A percentile compares a stretch with the other conserved stretches of the same genome.
phyloP scores from a whole-genome alignment of 768 basidiomycete species.

The Leccinum arenicola region DNA sequence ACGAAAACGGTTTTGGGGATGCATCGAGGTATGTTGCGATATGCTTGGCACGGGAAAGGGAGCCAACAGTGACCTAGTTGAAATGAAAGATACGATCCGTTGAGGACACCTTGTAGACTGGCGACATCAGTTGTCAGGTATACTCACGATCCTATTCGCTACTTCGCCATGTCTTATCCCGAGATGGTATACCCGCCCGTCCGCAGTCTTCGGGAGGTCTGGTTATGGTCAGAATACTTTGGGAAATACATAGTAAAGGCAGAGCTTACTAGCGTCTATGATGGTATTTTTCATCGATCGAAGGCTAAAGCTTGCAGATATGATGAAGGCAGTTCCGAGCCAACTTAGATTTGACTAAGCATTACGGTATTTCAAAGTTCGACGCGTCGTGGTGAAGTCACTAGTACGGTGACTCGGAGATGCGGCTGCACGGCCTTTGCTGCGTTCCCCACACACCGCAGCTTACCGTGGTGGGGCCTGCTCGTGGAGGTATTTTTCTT shows the following conservation, averaged over 20 bases:
- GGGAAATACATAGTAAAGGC: not conserved
- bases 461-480: not conserved
- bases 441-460: slow-evolving; percentile 1
- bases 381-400: not conserved
- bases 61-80: slow-evolving; percentile 68
- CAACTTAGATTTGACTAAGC: slow-evolving; percentile 11
- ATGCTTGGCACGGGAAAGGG: slow-evolving; percentile 59
- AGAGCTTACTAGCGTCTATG: slow-evolving; percentile 62
- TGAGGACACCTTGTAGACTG: not conserved
- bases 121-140: not conserved
- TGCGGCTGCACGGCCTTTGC: not conserved
- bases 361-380: not conserved
- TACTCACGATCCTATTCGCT: slow-evolving; percentile 70
- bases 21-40: slow-evolving; percentile 63
- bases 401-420: too few relatives aligned
- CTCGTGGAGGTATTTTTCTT: not conserved
- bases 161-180: slow-evolving; percentile 75
- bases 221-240: not conserved
- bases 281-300: slow-evolving; percentile 58
- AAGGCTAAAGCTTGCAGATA: not conserved
- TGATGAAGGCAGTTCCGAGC: not conserved
- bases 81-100: slow-evolving; percentile 4
- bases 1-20: slow-evolving; percentile 54
- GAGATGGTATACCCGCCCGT: slow-evolving; percentile 77
- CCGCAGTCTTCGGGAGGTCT: slow-evolving; percentile 78